Evolutionary conservation across 1,284 basidiomycete species (phyloP), one percentile per base, ranked within the genome.

Genomic region (Coriolopsis trogii): DNA sequence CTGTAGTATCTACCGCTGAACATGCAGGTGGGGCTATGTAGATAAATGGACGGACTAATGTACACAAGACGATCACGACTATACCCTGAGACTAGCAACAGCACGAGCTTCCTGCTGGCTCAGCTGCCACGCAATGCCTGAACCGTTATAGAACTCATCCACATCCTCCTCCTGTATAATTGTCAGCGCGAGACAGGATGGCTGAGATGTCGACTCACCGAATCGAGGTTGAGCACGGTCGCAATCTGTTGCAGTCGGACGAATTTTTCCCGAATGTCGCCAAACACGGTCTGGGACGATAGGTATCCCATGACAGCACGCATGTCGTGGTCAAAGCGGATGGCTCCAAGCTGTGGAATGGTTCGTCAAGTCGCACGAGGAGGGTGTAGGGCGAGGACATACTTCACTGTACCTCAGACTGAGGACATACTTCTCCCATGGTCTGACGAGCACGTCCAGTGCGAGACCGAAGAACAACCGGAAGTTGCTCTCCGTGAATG

Each of bases 301-400:
- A 99, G 80, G 70, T 91, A 94, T 2, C 85, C 81, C 12, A 85
- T 86, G 53, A 98, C 81, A 2, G 90, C 82, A 29, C 97, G 82
- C 33, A 99, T 73, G 68, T 99, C 97, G 25, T 91, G 85, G 65
- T 99, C 97, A 67, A 98, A 97, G 13, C 94, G 89, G 54, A 99
- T 89, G 2, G 95, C 95, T n/a, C 97, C 97, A 45, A 98, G 82
- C 91, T n/a, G n/a, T 97, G 59, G 29, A 46, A 41, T 43, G 16
- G 0, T 1, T n/a, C 9, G n/a, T 33, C 13, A 24, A 21, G 24
- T 6, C 15, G 39, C 13, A 16, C 3, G 8, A 46, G n/a, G 21
- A 45, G 46, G 18, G 16, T n/a, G 45, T 23, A 28, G 33, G 46
- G 9, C 5, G 15, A 42, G 9, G 55, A 60, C 76, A 36, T 60